A percentile compares a stretch with the other conserved stretches of the same genome.
Evolutionary conservation across 306 rosid species (phyloP).

Genomic region (Lathyrus aphaca): DNA sequence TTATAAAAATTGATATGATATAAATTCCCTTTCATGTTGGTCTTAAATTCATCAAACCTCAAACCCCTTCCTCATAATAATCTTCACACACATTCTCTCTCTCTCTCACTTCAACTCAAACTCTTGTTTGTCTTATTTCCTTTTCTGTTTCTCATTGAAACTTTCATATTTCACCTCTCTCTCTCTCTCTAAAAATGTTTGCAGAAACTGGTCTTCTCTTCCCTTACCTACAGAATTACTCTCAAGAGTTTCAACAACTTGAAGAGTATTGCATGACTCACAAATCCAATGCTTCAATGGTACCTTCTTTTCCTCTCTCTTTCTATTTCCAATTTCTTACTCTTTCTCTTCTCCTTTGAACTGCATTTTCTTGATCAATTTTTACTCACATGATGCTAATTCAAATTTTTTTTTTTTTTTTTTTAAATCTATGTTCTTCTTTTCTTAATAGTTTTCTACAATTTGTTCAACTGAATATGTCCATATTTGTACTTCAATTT

Average conservation of each 20-base stretch:
- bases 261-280: slow-evolving; percentile 76
- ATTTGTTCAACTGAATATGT: background rate
- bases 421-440: background rate
- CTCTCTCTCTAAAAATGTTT: slow-evolving; percentile 62
- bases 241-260: slow-evolving; percentile 74
- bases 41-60: slow-evolving; percentile 41
- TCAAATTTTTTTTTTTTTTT: background rate
- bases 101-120: slow-evolving; percentile 15
- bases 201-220: slow-evolving; percentile 74
- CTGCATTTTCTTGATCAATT: slow-evolving; percentile 50
- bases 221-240: slow-evolving; percentile 69
- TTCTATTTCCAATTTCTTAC: slow-evolving; percentile 7
- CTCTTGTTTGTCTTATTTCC: slow-evolving; percentile 21
- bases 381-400: slow-evolving; percentile 5
- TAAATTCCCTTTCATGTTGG: slow-evolving; percentile 49
- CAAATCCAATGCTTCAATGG: slow-evolving; percentile 71
- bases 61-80: slow-evolving; percentile 5
- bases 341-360: slow-evolving; percentile 33
- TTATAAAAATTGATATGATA: slow-evolving; percentile 35
- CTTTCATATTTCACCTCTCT: slow-evolving; percentile 16
- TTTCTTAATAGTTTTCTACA: slow-evolving; percentile 1
- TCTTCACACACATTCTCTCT: background rate
- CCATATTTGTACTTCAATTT: background rate
- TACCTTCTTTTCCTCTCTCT: slow-evolving; percentile 33
- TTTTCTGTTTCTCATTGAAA: slow-evolving; percentile 33